Conservation (phyloP, 352 stramenopile species). For the Ochromonadaceae sp. region DNA sequence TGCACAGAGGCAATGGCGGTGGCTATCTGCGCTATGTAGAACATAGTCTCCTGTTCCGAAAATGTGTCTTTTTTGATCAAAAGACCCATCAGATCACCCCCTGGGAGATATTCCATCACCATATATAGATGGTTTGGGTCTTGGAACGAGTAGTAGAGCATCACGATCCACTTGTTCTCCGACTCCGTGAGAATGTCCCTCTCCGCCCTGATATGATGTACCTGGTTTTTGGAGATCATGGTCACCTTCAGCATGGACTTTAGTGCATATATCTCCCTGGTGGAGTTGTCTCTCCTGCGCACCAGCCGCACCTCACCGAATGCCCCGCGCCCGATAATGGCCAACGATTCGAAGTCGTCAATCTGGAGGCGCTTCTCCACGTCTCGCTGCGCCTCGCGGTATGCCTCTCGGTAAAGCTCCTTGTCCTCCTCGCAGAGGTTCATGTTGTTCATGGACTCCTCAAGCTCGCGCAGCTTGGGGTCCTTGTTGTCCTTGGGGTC, state of each 20-base stretch:
- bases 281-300: constrained; percentile 24
- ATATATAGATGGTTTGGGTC: constrained; percentile 50
- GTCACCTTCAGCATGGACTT: constrained; percentile 74
- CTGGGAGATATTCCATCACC: constrained; percentile 98
- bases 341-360: constrained; percentile 90
- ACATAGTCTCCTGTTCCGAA: constrained; percentile 55
- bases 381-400: constrained; percentile 18
- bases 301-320: constrained; percentile 91
- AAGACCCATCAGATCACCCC: constrained; percentile 96
- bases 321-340: constrained; percentile 90
- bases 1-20: constrained; percentile 95
- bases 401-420: too few species aligned
- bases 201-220: constrained; percentile 91
- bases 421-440: too few species aligned
- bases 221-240: constrained; percentile 72
- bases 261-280: constrained; percentile 39
- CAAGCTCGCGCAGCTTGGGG: too few species aligned
- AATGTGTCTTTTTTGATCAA: constrained; percentile 98
- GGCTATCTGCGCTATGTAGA: constrained; percentile 96
- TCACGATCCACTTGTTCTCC: constrained; percentile 91
- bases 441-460: too few species aligned
- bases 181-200: constrained; percentile 87
- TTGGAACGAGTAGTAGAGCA: constrained; percentile 94
- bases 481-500: too few species aligned
- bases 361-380: constrained; percentile 21